These are phyloP conservation scores for Alternaria metachromatica DNA, from an alignment of 2,329 filamentous ascomycete genomes.

Conservation along the genomic window DNA sequence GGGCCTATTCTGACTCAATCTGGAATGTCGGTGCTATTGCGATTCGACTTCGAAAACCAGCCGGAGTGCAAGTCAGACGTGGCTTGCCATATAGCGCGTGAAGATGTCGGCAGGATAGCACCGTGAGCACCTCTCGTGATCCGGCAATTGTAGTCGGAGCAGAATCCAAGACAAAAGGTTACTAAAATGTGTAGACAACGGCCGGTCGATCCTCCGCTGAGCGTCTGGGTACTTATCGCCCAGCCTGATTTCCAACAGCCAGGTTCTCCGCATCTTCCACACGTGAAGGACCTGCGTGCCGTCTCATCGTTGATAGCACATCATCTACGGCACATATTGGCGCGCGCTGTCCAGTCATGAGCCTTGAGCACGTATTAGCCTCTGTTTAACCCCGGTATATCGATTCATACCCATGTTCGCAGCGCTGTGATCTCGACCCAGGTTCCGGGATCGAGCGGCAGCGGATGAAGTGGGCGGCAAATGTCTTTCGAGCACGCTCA, in stretches of 20 bases:
- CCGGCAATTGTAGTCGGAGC: slow-evolving; percentile 1
- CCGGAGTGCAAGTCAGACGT: background rate
- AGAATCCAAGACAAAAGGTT: background rate
- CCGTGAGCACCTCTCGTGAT: background rate
- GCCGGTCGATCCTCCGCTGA: background rate
- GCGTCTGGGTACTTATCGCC: background rate
- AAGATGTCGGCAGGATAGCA: background rate
- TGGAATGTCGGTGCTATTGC: background rate
- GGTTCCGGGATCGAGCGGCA: background rate
- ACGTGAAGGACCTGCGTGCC: background rate
- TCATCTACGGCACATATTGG: background rate
- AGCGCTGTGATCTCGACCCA: background rate
- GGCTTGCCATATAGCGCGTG: background rate
- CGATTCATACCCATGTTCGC: background rate
- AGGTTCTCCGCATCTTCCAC: background rate
- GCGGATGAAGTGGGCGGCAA: slow-evolving; percentile 7
- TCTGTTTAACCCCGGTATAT: background rate
- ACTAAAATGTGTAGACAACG: background rate
- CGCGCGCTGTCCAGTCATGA: background rate
- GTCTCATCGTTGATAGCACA: background rate
- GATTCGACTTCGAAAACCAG: background rate
- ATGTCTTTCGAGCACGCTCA: background rate
- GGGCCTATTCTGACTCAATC: background rate
- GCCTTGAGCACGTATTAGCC: background rate
- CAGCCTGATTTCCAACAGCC: background rate